Evolutionary conservation across 129 eudicot genomes (phyloP).

Genomic region (Flaveria trinervia): DNA sequence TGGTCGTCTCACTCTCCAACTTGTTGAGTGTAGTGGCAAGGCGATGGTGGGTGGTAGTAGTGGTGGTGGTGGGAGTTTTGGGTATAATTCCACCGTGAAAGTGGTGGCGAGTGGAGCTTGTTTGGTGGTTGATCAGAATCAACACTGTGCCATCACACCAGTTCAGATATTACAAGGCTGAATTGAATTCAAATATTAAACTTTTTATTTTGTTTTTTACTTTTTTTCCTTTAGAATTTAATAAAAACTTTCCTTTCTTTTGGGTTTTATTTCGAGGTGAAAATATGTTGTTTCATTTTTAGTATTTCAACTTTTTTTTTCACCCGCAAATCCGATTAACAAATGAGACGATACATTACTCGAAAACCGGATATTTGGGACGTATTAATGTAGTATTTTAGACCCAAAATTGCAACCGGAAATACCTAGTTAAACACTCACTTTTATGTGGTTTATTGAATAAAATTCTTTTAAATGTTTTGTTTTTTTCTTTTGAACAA

Average conservation of each 20-base stretch:
- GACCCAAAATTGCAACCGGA: too few species aligned
- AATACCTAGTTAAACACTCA: too few species aligned
- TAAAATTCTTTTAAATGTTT: too few species aligned
- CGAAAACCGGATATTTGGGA: too few species aligned
- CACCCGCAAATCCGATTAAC: too few species aligned
- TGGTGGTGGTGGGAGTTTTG: slow-evolving; percentile 20
- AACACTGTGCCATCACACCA: slow-evolving; percentile 21
- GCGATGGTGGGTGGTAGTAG: background rate
- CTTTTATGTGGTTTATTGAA: too few species aligned
- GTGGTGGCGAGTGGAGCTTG: slow-evolving; percentile 31
- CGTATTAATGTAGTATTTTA: too few species aligned
- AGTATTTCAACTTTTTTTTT: too few species aligned
- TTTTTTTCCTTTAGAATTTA: background rate
- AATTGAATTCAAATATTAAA: background rate
- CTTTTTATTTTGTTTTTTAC: background rate
- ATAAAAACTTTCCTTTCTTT: background rate
- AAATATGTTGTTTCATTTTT: background rate
- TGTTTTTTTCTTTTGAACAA: too few species aligned
- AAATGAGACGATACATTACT: too few species aligned
- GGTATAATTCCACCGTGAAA: slow-evolving; percentile 1
- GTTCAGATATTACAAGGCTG: slow-evolving; percentile 25
- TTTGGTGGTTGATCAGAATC: slow-evolving; percentile 34
- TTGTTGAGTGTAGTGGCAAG: slow-evolving; percentile 9
- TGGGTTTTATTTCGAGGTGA: background rate
- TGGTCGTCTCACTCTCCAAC: slow-evolving; percentile 52